Evolutionary conservation across 768 basidiomycete genomes (phyloP).

Genomic region (Suillus discolor): DNA sequence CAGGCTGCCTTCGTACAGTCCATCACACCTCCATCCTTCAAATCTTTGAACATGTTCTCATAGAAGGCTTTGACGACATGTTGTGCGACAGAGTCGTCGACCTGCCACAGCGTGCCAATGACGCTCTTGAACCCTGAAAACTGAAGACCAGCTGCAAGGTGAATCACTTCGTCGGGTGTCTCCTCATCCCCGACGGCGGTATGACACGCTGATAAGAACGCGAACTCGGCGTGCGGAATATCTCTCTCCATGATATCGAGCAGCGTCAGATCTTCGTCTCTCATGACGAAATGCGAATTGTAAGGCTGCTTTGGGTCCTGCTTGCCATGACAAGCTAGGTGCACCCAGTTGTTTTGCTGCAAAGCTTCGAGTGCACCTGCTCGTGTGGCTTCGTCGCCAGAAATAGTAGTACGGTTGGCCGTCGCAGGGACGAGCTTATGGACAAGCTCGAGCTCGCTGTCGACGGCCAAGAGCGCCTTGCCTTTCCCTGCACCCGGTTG

Average conservation of each 20-base stretch:
- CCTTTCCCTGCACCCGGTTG: neutral
- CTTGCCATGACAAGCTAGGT: conserved; percentile 43
- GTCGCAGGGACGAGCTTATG: neutral
- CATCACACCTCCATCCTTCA: no score
- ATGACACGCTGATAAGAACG: conserved; percentile 9
- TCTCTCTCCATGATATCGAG: conserved; percentile 3
- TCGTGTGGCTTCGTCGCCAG: neutral
- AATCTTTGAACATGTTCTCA: no score
- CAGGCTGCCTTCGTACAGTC: no score
- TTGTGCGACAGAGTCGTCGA: no score
- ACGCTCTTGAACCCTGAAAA: no score
- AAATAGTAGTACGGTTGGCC: neutral
- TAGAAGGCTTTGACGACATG: no score
- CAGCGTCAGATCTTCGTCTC: neutral
- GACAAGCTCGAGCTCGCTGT: neutral
- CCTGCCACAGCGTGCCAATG: no score
- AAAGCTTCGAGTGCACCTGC: conserved; percentile 1
- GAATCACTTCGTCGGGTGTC: no score
- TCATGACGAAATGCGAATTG: conserved; percentile 4
- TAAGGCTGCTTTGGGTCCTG: conserved; percentile 27
- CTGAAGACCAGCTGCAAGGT: no score
- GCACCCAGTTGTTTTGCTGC: conserved; percentile 18
- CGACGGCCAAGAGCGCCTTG: neutral
- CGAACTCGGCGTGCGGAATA: conserved; percentile 7
- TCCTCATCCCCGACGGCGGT: neutral